Evolutionary conservation across 1,139 yeast genomes (phyloP).

Genomic region (Debaryomyces singareniensis): DNA sequence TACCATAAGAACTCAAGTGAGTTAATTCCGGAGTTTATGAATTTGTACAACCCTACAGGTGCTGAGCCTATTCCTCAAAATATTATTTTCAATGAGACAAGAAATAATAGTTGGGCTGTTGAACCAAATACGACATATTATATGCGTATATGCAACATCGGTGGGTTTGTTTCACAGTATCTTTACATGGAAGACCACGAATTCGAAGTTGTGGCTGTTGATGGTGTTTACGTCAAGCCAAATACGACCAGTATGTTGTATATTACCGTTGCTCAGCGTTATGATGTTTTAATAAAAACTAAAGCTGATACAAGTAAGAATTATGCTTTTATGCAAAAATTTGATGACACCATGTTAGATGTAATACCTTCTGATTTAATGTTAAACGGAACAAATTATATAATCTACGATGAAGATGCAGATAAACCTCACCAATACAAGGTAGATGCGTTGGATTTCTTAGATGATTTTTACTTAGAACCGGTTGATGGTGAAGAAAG

Average conservation of each 20-base stretch:
- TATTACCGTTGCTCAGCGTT: constrained; percentile 67
- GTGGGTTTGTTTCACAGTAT: constrained; percentile 69
- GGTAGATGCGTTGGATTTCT: constrained; percentile 19
- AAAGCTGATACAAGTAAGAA: constrained; percentile 40
- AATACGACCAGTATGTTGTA: constrained; percentile 51
- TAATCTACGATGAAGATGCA: constrained; percentile 39
- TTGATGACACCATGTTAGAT: constrained; percentile 67
- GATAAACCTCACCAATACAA: constrained; percentile 19
- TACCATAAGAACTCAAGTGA: constrained; percentile 48
- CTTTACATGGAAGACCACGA: constrained; percentile 63
- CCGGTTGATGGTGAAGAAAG: constrained; percentile 40
- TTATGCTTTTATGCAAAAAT: constrained; percentile 55
- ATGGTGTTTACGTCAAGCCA: constrained; percentile 62
- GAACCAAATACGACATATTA: constrained; percentile 59
- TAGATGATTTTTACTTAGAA: constrained; percentile 52
- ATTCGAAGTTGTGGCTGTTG: constrained; percentile 63
- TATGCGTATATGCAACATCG: constrained; percentile 57
- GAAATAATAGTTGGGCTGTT: constrained; percentile 51
- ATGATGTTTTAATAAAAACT: constrained; percentile 54
- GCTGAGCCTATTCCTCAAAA: constrained; percentile 77
- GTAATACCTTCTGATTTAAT: constrained; percentile 47
- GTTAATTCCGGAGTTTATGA: constrained; percentile 43
- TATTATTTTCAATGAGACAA: constrained; percentile 57
- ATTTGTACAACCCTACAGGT: constrained; percentile 71
- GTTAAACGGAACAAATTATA: constrained; percentile 47